Conservation (phyloP, 345 rosid species). For the Erodium maritimum region DNA sequence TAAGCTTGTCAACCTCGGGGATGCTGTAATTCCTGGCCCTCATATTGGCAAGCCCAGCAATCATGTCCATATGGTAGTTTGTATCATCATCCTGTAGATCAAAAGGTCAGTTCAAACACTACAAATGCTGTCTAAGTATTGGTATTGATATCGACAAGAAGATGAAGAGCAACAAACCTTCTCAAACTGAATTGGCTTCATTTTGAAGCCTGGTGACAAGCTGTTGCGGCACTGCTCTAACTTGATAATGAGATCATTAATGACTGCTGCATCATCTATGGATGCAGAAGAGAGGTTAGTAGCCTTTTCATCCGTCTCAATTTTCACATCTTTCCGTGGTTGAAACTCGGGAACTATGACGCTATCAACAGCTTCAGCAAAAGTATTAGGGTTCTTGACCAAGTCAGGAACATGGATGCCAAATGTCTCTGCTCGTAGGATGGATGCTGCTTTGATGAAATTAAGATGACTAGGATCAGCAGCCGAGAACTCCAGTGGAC, state of each 20-base stretch:
- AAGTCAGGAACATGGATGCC: conserved; percentile 79
- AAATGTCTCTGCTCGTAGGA: conserved; percentile 84
- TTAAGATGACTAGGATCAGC: conserved; percentile 57
- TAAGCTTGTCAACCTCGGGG: conserved; percentile 93
- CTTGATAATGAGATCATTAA: conserved; percentile 48
- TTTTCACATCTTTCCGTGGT: conserved; percentile 68
- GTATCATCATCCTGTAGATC: conserved; percentile 80
- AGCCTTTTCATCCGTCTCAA: conserved; percentile 89
- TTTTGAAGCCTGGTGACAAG: conserved; percentile 50
- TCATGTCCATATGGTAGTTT: conserved; percentile 97
- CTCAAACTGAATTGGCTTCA: conserved; percentile 94
- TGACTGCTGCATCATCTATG: conserved; percentile 68
- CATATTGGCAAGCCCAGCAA: conserved; percentile 97
- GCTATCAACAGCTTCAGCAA: conserved; percentile 63
- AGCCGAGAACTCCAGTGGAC: conserved; percentile 59
- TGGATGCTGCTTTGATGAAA: conserved; percentile 64
- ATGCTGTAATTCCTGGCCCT: conserved; percentile 97
- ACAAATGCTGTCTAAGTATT: too few relatives aligned
- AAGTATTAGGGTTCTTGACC: conserved; percentile 45
- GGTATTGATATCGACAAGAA: too few relatives aligned
- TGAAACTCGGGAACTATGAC: conserved; percentile 81
- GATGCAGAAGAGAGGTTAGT: conserved; percentile 67
- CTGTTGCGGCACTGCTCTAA: conserved; percentile 55
- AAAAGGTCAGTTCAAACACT: not conserved
- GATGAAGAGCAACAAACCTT: conserved; percentile 38